Percentiles rank a stretch among this genome's conserved stretches.
Conservation (phyloP, 2,329 filamentous ascomycete genomes). For the Parastagonospora avenae region DNA sequence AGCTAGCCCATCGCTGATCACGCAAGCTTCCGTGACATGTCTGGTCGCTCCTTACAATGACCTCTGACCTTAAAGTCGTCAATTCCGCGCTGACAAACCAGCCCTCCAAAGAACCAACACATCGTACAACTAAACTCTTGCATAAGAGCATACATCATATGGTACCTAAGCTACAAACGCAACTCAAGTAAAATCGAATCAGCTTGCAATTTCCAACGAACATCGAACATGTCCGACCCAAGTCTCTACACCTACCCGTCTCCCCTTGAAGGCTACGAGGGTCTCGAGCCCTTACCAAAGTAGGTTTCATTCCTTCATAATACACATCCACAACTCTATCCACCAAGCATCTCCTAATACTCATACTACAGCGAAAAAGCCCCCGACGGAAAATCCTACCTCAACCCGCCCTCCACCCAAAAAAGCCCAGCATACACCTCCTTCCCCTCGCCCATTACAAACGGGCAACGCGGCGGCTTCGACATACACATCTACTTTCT, state of each 20-base stretch:
- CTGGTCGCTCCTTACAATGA: background rate
- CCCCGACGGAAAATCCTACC: constrained; percentile 77
- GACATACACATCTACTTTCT: constrained; percentile 88
- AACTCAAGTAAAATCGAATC: background rate
- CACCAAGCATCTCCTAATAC: background rate
- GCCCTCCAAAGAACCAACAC: background rate
- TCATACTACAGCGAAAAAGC: constrained; percentile 57
- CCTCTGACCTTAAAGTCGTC: background rate
- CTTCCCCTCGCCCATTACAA: constrained; percentile 72
- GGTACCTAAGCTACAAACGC: background rate
- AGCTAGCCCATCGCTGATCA: background rate
- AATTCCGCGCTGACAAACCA: constrained; percentile 43
- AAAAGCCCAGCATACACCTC: constrained; percentile 71
- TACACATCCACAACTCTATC: too few relatives aligned
- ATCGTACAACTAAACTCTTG: background rate
- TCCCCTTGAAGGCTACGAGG: constrained; percentile 63
- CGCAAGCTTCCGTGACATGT: background rate
- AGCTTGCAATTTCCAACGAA: background rate
- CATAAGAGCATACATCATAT: background rate
- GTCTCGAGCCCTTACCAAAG: constrained; percentile 60
- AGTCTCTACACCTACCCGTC: constrained; percentile 58
- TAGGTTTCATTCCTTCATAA: constrained; percentile 16
- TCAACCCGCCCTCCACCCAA: constrained; percentile 66
- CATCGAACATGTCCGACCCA: constrained; percentile 47
- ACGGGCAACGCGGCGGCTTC: constrained; percentile 72